Evolutionary conservation across 768 basidiomycete species (phyloP).

Genomic region (Neoboletus brunneissimus): DNA sequence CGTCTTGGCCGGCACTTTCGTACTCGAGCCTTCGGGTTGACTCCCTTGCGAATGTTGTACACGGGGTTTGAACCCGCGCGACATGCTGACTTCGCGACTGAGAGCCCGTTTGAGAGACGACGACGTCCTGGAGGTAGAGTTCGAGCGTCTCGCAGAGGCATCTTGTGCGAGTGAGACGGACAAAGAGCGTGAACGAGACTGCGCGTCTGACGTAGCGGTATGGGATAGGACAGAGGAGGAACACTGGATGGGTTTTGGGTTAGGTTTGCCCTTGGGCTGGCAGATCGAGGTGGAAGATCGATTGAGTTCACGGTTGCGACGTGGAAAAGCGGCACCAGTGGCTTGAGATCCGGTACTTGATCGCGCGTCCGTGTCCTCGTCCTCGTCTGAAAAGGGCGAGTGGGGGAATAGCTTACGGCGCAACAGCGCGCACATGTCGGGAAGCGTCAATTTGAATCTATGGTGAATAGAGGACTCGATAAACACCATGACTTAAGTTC

Average conservation of each 20-base stretch:
- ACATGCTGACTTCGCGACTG: conserved; percentile 78
- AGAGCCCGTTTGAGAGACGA: conserved; percentile 50
- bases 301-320: conserved; percentile 10
- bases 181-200: conserved; percentile 56
- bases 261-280: conserved; percentile 9
- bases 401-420: conserved; percentile 65
- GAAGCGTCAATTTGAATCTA: conserved; percentile 56
- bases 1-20: conserved; percentile 13
- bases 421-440: conserved; percentile 54
- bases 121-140: conserved; percentile 32
- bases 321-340: not conserved
- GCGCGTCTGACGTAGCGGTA: conserved; percentile 25
- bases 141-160: conserved; percentile 38
- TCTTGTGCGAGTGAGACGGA: conserved; percentile 73
- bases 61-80: conserved; percentile 59
- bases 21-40: conserved; percentile 14
- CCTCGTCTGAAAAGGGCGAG: conserved; percentile 57
- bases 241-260: conserved; percentile 19
- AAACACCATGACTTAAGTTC: not conserved
- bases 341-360: conserved; percentile 12
- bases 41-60: conserved; percentile 12
- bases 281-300: conserved; percentile 13
- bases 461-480: not conserved
- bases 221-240: conserved; percentile 23
- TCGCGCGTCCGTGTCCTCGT: conserved; percentile 11